These are phyloP conservation scores for Cardamine resedifolia DNA, from an alignment of 345 rosid species.

Conservation along the genomic window DNA sequence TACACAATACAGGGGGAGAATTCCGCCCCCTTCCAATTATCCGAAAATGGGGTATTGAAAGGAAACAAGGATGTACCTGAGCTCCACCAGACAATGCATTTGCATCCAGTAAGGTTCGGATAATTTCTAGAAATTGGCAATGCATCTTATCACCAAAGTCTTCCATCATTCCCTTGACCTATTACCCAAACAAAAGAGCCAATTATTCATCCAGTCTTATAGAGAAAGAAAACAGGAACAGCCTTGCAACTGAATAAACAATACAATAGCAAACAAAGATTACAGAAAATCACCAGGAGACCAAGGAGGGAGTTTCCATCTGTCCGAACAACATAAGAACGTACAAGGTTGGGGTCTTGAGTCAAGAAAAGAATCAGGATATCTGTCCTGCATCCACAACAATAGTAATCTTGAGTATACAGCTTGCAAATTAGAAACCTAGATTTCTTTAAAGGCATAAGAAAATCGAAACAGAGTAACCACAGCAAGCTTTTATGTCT, in stretches of 20 bases:
- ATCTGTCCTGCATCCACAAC: slow-evolving; percentile 97
- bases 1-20: slow-evolving; percentile 6
- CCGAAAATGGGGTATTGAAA: background rate
- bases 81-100: slow-evolving; percentile 71
- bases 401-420: slow-evolving; percentile 32
- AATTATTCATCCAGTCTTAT: background rate
- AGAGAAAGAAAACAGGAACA: background rate
- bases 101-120: slow-evolving; percentile 94
- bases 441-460: background rate
- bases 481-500: slow-evolving; percentile 6
- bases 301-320: slow-evolving; percentile 88
- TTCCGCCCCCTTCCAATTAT: background rate
- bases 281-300: slow-evolving; percentile 63
- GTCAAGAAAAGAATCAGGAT: slow-evolving; percentile 94
- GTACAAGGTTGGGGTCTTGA: slow-evolving; percentile 95
- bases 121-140: slow-evolving; percentile 97
- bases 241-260: slow-evolving; percentile 14
- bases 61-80: slow-evolving; percentile 54
- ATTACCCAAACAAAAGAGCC: slow-evolving; percentile 24
- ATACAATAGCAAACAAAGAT: slow-evolving; percentile 11
- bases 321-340: slow-evolving; percentile 79
- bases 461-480: slow-evolving; percentile 21
- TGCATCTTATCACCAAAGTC: slow-evolving; percentile 96
- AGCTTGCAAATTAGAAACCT: slow-evolving; percentile 15
- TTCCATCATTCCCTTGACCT: slow-evolving; percentile 97